phyloP scores from a whole-genome alignment of 768 basidiomycete species.

The Pleurotus djamor region DNA sequence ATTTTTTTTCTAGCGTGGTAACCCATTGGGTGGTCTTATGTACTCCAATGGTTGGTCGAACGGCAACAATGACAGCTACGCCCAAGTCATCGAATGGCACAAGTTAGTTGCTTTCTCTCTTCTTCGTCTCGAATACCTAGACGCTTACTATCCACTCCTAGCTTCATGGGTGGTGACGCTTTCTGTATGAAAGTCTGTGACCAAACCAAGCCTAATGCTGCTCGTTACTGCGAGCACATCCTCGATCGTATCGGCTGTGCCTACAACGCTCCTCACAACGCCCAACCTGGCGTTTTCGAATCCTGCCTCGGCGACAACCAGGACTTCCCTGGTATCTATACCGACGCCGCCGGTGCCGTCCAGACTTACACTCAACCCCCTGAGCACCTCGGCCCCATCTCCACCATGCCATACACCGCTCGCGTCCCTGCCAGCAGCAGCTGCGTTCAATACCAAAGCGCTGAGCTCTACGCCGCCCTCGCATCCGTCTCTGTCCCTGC shows the following conservation, averaged over 20 bases:
- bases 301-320: slow-evolving; percentile 67
- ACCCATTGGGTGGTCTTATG: slow-evolving; percentile 71
- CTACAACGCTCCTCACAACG: slow-evolving; percentile 71
- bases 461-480: slow-evolving; percentile 8
- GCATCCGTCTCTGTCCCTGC: slow-evolving; percentile 5
- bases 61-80: slow-evolving; percentile 34
- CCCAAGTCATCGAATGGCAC: slow-evolving; percentile 69
- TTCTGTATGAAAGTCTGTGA: slow-evolving; percentile 81
- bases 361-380: slow-evolving; percentile 13
- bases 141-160: slow-evolving; percentile 17
- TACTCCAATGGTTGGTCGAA: slow-evolving; percentile 56
- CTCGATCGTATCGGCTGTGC: slow-evolving; percentile 73
- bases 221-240: slow-evolving; percentile 65
- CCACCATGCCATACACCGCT: slow-evolving; percentile 13
- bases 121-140: neutral
- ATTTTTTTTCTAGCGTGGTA: slow-evolving; percentile 55
- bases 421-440: slow-evolving; percentile 11
- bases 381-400: slow-evolving; percentile 8
- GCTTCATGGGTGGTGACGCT: slow-evolving; percentile 65
- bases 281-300: slow-evolving; percentile 58
- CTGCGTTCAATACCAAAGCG: slow-evolving; percentile 10
- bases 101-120: slow-evolving; percentile 36
- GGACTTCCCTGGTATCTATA: slow-evolving; percentile 53
- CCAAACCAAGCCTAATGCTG: slow-evolving; percentile 45
- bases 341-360: slow-evolving; percentile 29